Conservation (phyloP, 306 rosid species). For the Prunus mongolica region DNA sequence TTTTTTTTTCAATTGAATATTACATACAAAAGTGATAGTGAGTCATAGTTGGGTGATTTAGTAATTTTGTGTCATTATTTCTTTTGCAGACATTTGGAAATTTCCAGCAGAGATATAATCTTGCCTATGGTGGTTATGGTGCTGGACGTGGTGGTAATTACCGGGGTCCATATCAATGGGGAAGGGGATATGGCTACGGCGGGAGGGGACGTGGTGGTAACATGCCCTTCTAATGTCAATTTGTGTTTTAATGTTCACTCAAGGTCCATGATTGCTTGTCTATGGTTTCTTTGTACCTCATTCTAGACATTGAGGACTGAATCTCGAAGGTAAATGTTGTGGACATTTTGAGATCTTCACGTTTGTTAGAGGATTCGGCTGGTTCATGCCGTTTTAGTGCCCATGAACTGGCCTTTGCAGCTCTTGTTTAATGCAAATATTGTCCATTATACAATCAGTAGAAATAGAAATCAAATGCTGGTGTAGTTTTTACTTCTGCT, state of each 20-base stretch:
- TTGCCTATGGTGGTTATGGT: conserved; percentile 39
- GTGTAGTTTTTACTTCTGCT: neutral
- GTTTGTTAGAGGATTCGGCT: conserved; percentile 20
- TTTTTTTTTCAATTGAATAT: neutral
- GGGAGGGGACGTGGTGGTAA: conserved; percentile 47
- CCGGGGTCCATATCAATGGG: conserved; percentile 37
- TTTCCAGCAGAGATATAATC: conserved; percentile 42
- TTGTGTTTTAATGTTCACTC: conserved; percentile 4
- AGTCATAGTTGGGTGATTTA: neutral
- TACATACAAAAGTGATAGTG: neutral
- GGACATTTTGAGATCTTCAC: conserved; percentile 10
- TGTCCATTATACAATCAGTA: conserved; percentile 14
- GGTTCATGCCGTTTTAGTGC: conserved; percentile 35
- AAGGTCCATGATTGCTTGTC: conserved; percentile 12
- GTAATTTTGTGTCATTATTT: neutral
- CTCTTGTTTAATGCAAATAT: conserved; percentile 11
- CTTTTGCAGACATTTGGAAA: conserved; percentile 54
- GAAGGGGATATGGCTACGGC: conserved; percentile 49
- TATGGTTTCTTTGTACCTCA: conserved; percentile 14
- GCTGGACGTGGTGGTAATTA: conserved; percentile 41
- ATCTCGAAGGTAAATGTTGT: conserved; percentile 20
- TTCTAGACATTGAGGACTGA: conserved; percentile 14
- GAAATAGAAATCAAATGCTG: conserved; percentile 3
- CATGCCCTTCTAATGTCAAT: conserved; percentile 32
- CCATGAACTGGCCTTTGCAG: conserved; percentile 41